phyloP scores from a whole-genome alignment of 768 basidiomycete species.

The Hortiboletus flavorubellus region DNA sequence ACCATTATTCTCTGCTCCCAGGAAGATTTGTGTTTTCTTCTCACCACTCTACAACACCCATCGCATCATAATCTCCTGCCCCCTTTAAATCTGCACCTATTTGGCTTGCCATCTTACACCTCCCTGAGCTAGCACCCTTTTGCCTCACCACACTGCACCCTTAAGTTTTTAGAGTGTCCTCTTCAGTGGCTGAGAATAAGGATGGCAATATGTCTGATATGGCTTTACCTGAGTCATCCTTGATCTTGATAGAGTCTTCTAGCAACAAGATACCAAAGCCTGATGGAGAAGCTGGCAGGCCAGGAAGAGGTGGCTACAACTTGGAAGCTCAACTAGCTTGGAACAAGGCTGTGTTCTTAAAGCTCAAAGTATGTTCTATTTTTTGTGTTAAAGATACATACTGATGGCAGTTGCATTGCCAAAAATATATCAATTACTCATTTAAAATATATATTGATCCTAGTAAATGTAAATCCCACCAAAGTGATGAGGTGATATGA shows the following conservation, averaged over 20 bases:
- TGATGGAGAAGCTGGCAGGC: conserved; percentile 1
- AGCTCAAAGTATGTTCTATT: not conserved
- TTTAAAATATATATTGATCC: too few species aligned
- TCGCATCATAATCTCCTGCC: not conserved
- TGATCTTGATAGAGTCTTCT: not conserved
- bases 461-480: too few species aligned
- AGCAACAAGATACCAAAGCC: conserved; percentile 6
- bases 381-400: too few species aligned
- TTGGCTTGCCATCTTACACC: too few species aligned
- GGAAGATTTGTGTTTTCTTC: not conserved
- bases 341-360: not conserved
- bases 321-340: conserved; percentile 5
- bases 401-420: too few species aligned
- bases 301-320: conserved; percentile 4
- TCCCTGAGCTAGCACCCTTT: too few species aligned
- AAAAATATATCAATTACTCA: too few species aligned
- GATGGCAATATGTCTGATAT: not conserved
- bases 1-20: not conserved
- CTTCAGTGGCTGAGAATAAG: not conserved
- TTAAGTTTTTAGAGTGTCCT: not conserved
- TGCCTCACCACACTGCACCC: not conserved
- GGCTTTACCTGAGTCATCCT: not conserved
- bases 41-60: too few species aligned
- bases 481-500: too few species aligned
- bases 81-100: not conserved